phyloP scores from a whole-genome alignment of 2,329 filamentous ascomycete genomes.

The Aspergillus eucalypticola region DNA sequence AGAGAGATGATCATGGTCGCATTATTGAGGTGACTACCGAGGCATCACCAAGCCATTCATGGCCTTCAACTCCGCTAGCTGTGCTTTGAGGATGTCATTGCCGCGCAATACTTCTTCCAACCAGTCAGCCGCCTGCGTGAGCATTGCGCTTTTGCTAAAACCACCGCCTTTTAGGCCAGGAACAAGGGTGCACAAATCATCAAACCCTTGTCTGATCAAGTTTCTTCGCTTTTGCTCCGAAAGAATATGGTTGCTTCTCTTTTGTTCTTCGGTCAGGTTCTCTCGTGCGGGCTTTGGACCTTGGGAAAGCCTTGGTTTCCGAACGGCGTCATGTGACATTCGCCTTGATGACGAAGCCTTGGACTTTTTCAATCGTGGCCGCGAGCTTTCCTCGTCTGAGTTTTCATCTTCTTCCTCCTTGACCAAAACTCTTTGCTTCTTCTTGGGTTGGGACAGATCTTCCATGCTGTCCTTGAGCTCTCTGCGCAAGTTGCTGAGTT shows the following conservation, averaged over 20 bases:
- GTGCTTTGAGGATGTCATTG: slow-evolving; percentile 62
- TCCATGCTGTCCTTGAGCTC: slow-evolving; percentile 23
- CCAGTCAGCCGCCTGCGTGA: slow-evolving; percentile 75
- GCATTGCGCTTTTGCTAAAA: slow-evolving; percentile 79
- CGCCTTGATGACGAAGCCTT: slow-evolving; percentile 46
- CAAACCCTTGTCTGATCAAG: slow-evolving; percentile 78
- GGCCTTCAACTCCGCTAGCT: slow-evolving; percentile 52
- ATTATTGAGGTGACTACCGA: slow-evolving; percentile 28
- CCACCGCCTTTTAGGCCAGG: slow-evolving; percentile 72
- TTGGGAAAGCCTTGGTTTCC: slow-evolving; percentile 34
- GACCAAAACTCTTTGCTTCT: slow-evolving; percentile 30
- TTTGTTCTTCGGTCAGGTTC: slow-evolving; percentile 74
- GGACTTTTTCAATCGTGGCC: slow-evolving; percentile 50
- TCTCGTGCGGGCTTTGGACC: slow-evolving; percentile 49
- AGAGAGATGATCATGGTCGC: slow-evolving; percentile 23
- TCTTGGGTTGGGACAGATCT: slow-evolving; percentile 32
- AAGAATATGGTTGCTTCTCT: slow-evolving; percentile 80
- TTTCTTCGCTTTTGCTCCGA: slow-evolving; percentile 86
- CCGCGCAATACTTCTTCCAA: slow-evolving; percentile 70
- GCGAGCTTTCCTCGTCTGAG: slow-evolving; percentile 36
- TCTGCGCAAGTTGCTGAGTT: slow-evolving; percentile 14
- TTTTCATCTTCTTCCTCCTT: slow-evolving; percentile 46
- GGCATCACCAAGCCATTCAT: slow-evolving; percentile 41
- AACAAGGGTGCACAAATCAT: slow-evolving; percentile 74
- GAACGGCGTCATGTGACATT: slow-evolving; percentile 39